phyloP scores from a whole-genome alignment of 2,329 filamentous ascomycete species.

The Sarocladiaceae sp. region DNA sequence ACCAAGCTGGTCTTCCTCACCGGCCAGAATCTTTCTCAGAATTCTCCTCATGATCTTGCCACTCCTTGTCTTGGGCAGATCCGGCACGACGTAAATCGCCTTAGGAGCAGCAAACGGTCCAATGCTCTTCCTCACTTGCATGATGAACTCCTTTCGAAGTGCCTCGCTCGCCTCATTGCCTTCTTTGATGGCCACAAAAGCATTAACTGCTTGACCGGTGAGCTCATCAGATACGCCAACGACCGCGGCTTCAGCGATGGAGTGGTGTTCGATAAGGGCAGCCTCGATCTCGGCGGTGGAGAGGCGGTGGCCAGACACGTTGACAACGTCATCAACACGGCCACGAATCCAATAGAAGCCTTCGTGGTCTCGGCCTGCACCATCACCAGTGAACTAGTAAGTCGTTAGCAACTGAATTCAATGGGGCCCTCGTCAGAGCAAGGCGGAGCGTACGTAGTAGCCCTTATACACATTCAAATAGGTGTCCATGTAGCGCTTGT shows the following conservation, averaged over 20 bases:
- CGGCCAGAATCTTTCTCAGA: constrained; percentile 91
- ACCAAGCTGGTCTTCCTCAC: constrained; percentile 94
- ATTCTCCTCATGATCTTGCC: constrained; percentile 99
- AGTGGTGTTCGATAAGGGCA: constrained; percentile 83
- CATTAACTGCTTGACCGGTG: constrained; percentile 94
- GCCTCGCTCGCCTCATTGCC: constrained; percentile 69
- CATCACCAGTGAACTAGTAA: constrained; percentile 77
- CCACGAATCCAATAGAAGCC: constrained; percentile 99
- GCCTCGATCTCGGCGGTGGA: constrained; percentile 98
- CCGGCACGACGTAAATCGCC: constrained; percentile 82
- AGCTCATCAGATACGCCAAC: constrained; percentile 91
- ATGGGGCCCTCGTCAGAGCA: background rate
- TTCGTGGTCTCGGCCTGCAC: constrained; percentile 91
- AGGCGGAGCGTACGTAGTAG: constrained; percentile 74
- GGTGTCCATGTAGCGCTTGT: constrained; percentile 98
- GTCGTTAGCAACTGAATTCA: background rate
- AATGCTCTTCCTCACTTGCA: constrained; percentile 95
- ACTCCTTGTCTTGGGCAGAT: constrained; percentile 93
- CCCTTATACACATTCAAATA: constrained; percentile 97
- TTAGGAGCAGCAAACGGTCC: constrained; percentile 96
- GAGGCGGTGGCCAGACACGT: constrained; percentile 91
- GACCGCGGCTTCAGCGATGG: constrained; percentile 89
- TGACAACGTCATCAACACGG: constrained; percentile 96
- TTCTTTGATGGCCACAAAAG: constrained; percentile 90
- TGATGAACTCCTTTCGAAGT: constrained; percentile 85